Evolutionary conservation across 1,284 basidiomycete genomes (phyloP), one percentile per base, ranked within the genome.

Genomic region (Malassezia japonica): DNA sequence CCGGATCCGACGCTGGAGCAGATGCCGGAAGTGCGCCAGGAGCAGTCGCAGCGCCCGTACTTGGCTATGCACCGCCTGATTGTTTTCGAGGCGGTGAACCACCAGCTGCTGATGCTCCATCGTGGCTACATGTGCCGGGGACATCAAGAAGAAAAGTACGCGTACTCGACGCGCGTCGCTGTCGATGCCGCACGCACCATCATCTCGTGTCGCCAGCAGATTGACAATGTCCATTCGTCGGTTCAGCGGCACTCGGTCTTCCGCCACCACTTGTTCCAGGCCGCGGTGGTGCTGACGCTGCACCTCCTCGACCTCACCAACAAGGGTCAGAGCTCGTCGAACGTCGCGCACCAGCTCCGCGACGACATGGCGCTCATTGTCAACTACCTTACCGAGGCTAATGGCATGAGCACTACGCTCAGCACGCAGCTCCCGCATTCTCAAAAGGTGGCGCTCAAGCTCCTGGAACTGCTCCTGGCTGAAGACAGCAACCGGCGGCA

Each of bases 241-340:
- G 51, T 54, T 13, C 51, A 54, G 33, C 45, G 45, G 9, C 51
- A 54, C 28, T 24, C 43, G 3, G 31, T 89, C 75, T 80, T 88
- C 24, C 75, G 79, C 13, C 75, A 76, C 59, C 66, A 73, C 33
- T 82, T 63, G 83, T 85, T 90, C 49, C 81, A 81, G 58, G 77
- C 72, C 3, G 81, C 81, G 8, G 81, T 90, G 44, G 79, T 82
- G 4, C 83, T 91, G 62, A 82, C 90, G 56, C 85, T 88, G 83
- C 86, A 86, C 66, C 77, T 89, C 13, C 78, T 90, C 57, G 86
- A 86, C 70, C 77, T 91, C 34, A 82, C 84, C 10, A 84, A 87
- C 67, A 86, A 88, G 73, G 86, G 85, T 29, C 88, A 91, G 68
- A 46, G 46, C 4, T 43, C 39, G 10, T 48, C 46, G 6, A 46